phyloP scores from a whole-genome alignment of 305 asterid genomes.

The Withania somnifera region DNA sequence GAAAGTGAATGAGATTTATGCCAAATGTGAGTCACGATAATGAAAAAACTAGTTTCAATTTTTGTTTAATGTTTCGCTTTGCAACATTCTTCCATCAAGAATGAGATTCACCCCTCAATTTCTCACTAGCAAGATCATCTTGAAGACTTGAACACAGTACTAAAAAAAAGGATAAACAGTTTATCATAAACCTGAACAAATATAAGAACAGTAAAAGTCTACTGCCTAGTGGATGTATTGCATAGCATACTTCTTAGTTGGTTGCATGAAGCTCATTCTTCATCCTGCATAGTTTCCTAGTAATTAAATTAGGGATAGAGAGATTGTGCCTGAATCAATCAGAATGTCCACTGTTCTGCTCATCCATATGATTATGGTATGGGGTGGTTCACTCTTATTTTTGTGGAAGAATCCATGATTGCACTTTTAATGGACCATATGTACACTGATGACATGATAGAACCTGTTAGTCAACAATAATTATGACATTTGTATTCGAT shows the following conservation, averaged over 20 bases:
- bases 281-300: not conserved
- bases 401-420: too few relatives aligned
- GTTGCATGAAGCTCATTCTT: not conserved
- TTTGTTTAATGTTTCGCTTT: not conserved
- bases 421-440: not conserved
- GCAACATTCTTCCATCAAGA: not conserved
- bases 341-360: not conserved
- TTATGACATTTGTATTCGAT: not conserved
- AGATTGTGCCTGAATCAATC: not conserved
- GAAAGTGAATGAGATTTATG: slow-evolving; percentile 77
- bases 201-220: not conserved
- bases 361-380: not conserved
- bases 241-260: not conserved
- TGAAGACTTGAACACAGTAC: not conserved
- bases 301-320: not conserved
- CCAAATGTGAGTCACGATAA: slow-evolving; percentile 51
- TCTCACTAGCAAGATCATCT: not conserved
- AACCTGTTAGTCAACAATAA: not conserved
- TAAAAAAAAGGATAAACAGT: not conserved
- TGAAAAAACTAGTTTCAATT: not conserved
- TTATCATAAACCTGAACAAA: not conserved
- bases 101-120: not conserved
- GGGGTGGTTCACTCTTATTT: too few relatives aligned
- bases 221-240: not conserved
- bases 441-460: not conserved